Base-by-base conservation (phyloP, 371 early-diverging fungal genomes). In the Syncephalastrum racemosum region DNA sequence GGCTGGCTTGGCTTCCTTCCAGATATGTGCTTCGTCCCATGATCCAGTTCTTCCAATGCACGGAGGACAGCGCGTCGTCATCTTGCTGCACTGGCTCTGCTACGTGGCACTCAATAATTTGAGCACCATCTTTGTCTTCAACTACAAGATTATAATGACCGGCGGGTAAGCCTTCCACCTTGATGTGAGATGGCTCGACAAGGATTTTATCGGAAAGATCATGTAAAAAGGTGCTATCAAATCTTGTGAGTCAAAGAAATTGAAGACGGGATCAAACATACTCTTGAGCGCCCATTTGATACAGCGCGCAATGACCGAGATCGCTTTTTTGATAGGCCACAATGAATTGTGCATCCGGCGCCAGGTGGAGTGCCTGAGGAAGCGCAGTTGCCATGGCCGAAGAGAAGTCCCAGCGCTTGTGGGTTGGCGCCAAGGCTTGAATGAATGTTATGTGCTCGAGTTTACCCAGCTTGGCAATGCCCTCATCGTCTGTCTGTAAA, bases 401-500 rank as follows among this genome's bases (percentile, higher is more conserved):
- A 42, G 20, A 50, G 20, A 49, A 14, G 19, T 41, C 40, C 54
- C 55, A 50, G 2, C 14, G 16, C 49, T 64, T 55, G 15, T 41
- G 18, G 14, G 53, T 23, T 19, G 54, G 53, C 1, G 41, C 40
- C n/a, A 16, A 15, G 8, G 52, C 46, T 1, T 22, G 39, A 13
- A 72, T 41, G 6, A 20, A 48, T 3, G 56, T 44, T 22, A 77
- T 62, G 42, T 70, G 52, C 1, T 53, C 15, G 3, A 84, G 50
- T 2, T 57, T 41, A 1, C 85, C 85, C 3, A 84, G 63, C 6
- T 60, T 52, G 10, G 80, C 59, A 2, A 70, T 25, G 19, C 85
- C 85, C 4, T 77, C 48, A 2, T 70, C 63, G 50, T 80, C 67
- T 0, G 81, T 71, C 24, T 72, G 68, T 15, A 84, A 44, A 8